Evolutionary conservation across 129 eudicot species (phyloP).

Genomic region (Arctium minus): DNA sequence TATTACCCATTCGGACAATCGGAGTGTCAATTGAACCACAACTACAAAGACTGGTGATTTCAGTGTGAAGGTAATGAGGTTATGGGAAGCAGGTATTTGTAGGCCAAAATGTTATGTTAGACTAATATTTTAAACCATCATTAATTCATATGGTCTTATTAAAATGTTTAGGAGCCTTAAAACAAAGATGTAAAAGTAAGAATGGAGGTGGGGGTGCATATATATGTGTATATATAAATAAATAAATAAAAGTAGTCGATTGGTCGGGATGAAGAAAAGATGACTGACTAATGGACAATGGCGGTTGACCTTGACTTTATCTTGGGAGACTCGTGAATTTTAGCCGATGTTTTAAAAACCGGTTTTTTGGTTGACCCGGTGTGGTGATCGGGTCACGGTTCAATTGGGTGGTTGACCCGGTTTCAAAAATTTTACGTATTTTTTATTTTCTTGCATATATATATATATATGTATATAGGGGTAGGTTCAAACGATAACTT

Average conservation of each 20-base stretch:
- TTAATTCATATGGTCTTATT: not conserved
- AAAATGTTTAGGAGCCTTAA: not conserved
- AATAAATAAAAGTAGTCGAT: not conserved
- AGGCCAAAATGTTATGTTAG: not conserved
- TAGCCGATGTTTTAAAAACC: not conserved
- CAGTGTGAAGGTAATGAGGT: not conserved
- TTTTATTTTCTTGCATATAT: no score
- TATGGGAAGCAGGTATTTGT: not conserved
- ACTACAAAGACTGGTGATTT: not conserved
- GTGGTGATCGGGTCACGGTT: no score
- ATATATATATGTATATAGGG: no score
- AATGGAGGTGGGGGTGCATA: not conserved
- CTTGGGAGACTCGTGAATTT: not conserved
- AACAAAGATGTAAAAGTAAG: not conserved
- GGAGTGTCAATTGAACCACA: not conserved
- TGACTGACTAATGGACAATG: not conserved
- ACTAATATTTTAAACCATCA: not conserved
- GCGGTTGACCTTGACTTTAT: not conserved
- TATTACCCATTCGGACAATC: not conserved
- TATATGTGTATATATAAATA: no score
- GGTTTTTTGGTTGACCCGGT: no score
- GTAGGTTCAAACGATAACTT: no score
- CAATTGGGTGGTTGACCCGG: no score
- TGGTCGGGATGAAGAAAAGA: not conserved
- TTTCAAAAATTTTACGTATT: no score